Evolutionary conservation across 2,329 filamentous ascomycete genomes (phyloP).

Genomic region (Cytospora leucostoma): DNA sequence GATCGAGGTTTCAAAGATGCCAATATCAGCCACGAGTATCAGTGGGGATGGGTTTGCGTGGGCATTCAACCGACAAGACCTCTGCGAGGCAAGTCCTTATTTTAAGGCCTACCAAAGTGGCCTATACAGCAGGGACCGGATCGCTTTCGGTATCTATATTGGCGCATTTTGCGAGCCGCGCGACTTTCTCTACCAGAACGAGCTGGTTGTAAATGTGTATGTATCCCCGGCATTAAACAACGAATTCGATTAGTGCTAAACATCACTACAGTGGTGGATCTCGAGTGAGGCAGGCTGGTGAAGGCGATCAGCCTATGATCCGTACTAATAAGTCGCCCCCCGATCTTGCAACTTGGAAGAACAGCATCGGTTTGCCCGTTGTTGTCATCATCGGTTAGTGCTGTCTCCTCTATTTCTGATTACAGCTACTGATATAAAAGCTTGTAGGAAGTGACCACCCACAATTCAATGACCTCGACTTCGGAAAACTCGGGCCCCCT

Average conservation of each 20-base stretch:
- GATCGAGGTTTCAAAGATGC: background rate
- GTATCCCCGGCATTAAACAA: conserved; percentile 32
- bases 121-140: conserved; percentile 51
- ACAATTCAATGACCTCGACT: conserved; percentile 32
- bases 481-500: conserved; percentile 53
- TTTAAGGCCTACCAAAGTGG: conserved; percentile 64
- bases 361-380: conserved; percentile 45
- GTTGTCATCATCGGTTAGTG: conserved; percentile 55
- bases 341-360: background rate
- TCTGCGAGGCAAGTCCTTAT: conserved; percentile 66
- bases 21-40: background rate
- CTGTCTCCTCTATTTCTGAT: background rate
- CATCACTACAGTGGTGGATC: conserved; percentile 52
- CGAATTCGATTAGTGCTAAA: background rate
- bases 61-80: conserved; percentile 57
- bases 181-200: conserved; percentile 60
- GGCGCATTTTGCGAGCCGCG: conserved; percentile 55
- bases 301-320: background rate
- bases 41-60: conserved; percentile 44
- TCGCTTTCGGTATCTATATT: conserved; percentile 60
- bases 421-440: conserved; percentile 18
- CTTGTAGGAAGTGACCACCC: conserved; percentile 51
- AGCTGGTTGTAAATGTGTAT: conserved; percentile 65
- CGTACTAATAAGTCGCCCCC: background rate
- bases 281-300: conserved; percentile 33